Conservation (phyloP, 1,284 basidiomycete species). For the Rugosomyces carneus region DNA sequence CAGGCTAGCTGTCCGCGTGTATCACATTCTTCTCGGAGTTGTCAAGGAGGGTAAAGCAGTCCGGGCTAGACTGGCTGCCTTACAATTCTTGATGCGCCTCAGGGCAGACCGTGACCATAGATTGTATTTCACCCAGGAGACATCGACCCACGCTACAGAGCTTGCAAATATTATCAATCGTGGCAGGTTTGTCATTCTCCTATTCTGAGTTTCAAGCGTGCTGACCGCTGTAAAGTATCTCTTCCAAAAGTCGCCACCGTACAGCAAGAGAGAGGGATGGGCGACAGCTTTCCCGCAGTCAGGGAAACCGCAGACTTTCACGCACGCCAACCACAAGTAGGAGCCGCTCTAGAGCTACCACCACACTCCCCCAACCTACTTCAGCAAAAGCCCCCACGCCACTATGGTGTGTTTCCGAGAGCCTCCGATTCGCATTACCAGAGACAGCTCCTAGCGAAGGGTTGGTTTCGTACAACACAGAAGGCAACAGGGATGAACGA, state of each 20-base stretch:
- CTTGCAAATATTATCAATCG: slow-evolving; percentile 55
- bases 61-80: slow-evolving; percentile 62
- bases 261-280: slow-evolving; percentile 49
- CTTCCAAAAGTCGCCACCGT: slow-evolving; percentile 41
- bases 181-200: slow-evolving; percentile 20
- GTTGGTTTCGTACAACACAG: slow-evolving; percentile 69
- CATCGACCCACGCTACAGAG: slow-evolving; percentile 43
- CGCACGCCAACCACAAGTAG: slow-evolving; percentile 52
- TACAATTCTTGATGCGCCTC: slow-evolving; percentile 88
- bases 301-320: slow-evolving; percentile 39
- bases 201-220: slow-evolving; percentile 16
- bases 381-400: slow-evolving; percentile 37
- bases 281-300: slow-evolving; percentile 49
- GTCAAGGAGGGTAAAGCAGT: slow-evolving; percentile 43
- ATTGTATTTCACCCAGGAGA: slow-evolving; percentile 66
- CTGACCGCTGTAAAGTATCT: slow-evolving; percentile 22
- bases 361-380: slow-evolving; percentile 22
- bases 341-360: slow-evolving; percentile 61
- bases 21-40: slow-evolving; percentile 41
- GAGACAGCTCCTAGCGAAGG: slow-evolving; percentile 69
- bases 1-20: slow-evolving; percentile 47
- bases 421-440: slow-evolving; percentile 59
- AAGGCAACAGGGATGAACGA: slow-evolving; percentile 33
- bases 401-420: slow-evolving; percentile 82
- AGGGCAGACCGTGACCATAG: slow-evolving; percentile 90